Conservation (phyloP, 1,284 basidiomycete species). For the Caloboletus inedulis region DNA sequence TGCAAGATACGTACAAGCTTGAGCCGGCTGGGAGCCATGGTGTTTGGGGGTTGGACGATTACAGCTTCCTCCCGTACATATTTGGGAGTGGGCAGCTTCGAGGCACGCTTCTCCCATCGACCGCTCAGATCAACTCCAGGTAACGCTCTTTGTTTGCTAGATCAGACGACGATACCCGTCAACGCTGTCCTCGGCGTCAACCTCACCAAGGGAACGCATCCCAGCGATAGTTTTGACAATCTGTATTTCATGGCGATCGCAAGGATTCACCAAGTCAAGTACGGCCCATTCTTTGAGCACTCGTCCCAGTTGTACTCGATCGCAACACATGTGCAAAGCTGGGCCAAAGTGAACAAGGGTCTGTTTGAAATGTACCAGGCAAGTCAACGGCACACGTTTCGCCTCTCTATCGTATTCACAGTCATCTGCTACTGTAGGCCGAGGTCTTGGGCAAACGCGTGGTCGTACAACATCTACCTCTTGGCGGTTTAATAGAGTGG, state of each 20-base stretch:
- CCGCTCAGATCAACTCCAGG: slow-evolving; percentile 12
- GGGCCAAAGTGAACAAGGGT: slow-evolving; percentile 88
- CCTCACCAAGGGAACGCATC: slow-evolving; percentile 42
- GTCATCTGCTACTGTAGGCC: slow-evolving; percentile 46
- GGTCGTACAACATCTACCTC: slow-evolving; percentile 91
- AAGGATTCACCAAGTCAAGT: slow-evolving; percentile 79
- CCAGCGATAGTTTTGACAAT: slow-evolving; percentile 41
- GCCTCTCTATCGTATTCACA: slow-evolving; percentile 1
- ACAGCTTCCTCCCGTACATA: slow-evolving; percentile 86
- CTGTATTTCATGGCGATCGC: slow-evolving; percentile 80
- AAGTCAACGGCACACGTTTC: slow-evolving; percentile 13
- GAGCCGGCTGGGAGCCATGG: slow-evolving; percentile 98
- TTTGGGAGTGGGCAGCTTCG: slow-evolving; percentile 90
- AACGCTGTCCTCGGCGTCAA: slow-evolving; percentile 52
- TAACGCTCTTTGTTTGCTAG: slow-evolving; percentile 35
- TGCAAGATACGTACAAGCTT: slow-evolving; percentile 88
- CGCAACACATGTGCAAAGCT: slow-evolving; percentile 79
- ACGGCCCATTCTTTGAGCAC: slow-evolving; percentile 88
- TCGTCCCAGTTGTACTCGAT: slow-evolving; percentile 90
- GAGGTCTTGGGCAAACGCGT: slow-evolving; percentile 96
- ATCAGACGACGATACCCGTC: slow-evolving; percentile 57
- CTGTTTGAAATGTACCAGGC: slow-evolving; percentile 95
- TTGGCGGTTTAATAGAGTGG: slow-evolving; percentile 81
- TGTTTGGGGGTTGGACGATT: slow-evolving; percentile 98
- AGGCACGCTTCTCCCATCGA: slow-evolving; percentile 40